Evolutionary conservation across 495 filamentous ascomycete species (phyloP).

Genomic region (Hypoxylon perforatum): DNA sequence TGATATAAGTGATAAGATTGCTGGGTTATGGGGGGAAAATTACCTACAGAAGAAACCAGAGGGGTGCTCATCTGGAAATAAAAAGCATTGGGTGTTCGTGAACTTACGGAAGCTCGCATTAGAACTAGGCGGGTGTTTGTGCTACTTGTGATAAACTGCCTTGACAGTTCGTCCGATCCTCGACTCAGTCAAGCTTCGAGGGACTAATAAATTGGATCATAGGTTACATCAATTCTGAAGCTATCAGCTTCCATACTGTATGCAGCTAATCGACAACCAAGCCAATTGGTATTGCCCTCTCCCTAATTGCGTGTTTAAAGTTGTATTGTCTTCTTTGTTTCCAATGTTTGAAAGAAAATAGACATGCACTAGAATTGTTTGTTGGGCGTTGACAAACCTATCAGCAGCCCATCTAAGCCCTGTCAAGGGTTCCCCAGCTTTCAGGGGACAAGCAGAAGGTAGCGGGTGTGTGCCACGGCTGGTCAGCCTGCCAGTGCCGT

Average conservation of each 20-base stretch:
- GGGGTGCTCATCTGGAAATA: background rate
- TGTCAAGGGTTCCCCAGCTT: slow-evolving; percentile 43
- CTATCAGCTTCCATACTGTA: background rate
- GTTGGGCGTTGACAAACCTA: slow-evolving; percentile 5
- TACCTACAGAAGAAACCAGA: no score
- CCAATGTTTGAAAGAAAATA: background rate
- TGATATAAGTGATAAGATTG: no score
- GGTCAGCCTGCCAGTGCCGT: background rate
- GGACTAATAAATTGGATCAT: no score
- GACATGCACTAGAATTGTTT: background rate
- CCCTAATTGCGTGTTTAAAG: background rate
- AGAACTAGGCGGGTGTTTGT: slow-evolving; percentile 32
- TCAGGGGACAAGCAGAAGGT: slow-evolving; percentile 6
- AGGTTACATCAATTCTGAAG: no score
- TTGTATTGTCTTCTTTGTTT: background rate
- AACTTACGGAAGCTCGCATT: slow-evolving; percentile 18
- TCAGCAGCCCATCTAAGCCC: slow-evolving; percentile 6
- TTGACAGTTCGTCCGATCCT: slow-evolving; percentile 16
- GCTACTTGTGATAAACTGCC: slow-evolving; percentile 15
- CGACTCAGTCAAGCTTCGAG: no score
- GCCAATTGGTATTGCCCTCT: background rate
- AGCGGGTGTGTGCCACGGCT: slow-evolving; percentile 25
- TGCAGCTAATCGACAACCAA: background rate
- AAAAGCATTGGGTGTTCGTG: slow-evolving; percentile 7
- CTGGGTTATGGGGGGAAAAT: no score